These are phyloP conservation scores for Oryza glaberrima DNA, from an alignment of 176 grass and related monocot species.

Conservation along the genomic window DNA sequence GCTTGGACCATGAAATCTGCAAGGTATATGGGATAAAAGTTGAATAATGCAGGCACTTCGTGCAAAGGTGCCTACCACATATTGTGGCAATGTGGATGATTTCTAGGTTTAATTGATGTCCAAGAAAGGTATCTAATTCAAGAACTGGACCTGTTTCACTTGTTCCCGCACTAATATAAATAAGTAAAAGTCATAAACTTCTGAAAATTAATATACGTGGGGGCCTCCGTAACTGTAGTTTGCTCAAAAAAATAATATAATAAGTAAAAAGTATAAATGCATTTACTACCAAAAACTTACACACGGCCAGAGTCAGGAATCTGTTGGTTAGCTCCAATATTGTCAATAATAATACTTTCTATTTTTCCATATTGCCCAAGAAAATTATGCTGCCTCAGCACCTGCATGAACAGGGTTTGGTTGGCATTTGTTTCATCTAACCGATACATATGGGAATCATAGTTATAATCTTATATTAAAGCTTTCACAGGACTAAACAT, in stretches of 20 bases:
- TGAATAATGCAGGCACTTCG: background rate
- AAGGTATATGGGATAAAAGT: background rate
- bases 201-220: too few relatives aligned
- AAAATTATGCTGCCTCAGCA: constrained; percentile 57
- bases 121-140: constrained; percentile 13
- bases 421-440: constrained; percentile 20
- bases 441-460: background rate
- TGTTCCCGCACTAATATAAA: background rate
- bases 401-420: constrained; percentile 39
- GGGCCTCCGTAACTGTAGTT: too few relatives aligned
- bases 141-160: background rate
- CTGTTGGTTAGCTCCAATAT: constrained; percentile 58
- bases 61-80: background rate
- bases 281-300: constrained; percentile 48
- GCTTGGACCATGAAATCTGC: background rate
- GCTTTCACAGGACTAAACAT: background rate
- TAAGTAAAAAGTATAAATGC: background rate
- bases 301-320: constrained; percentile 60
- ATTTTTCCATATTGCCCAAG: constrained; percentile 81
- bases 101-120: background rate
- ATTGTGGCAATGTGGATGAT: background rate
- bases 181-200: too few relatives aligned
- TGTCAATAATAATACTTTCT: constrained; percentile 57
- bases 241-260: too few relatives aligned
- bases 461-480: background rate